Conservation (phyloP, 192 early-diverging fungal genomes). For the Piromyces finnis region DNA sequence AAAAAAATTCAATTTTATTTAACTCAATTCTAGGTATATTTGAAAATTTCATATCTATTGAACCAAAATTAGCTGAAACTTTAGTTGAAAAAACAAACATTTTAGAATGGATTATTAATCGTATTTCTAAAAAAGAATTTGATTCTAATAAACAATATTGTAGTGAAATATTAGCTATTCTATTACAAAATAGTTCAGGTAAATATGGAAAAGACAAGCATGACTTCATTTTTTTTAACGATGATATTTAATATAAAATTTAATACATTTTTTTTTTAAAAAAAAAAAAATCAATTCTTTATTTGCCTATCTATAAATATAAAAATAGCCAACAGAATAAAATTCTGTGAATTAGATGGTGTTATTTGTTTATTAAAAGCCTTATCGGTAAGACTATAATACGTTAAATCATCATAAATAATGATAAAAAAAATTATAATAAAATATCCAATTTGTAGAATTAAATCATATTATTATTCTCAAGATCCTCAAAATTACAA, state of each 20-base stretch:
- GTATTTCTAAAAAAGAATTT: constrained; percentile 38
- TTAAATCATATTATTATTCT: too few relatives aligned
- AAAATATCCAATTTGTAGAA: too few relatives aligned
- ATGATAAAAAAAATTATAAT: too few relatives aligned
- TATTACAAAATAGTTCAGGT: constrained; percentile 45
- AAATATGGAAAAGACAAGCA: too few relatives aligned
- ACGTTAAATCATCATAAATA: too few relatives aligned
- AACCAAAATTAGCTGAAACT: constrained; percentile 39
- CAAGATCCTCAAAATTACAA: too few relatives aligned
- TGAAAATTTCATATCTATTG: constrained; percentile 70
- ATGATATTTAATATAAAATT: too few relatives aligned
- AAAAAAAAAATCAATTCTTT: too few relatives aligned
- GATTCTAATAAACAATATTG: constrained; percentile 78
- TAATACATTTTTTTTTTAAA: too few relatives aligned
- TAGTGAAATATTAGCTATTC: constrained; percentile 66
- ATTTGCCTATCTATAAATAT: too few relatives aligned
- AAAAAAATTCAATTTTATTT: too few relatives aligned
- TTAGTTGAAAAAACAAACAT: constrained; percentile 46
- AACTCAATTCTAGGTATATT: constrained; percentile 27
- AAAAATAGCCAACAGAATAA: constrained; percentile 20
- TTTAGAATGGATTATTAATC: constrained; percentile 53
- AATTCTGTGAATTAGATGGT: constrained; percentile 25
- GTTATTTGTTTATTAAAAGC: constrained; percentile 52
- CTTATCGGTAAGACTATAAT: constrained; percentile 36
- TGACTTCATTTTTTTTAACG: too few relatives aligned